phyloP scores from a whole-genome alignment of 345 rosid species.

The Pistacia integerrima region DNA sequence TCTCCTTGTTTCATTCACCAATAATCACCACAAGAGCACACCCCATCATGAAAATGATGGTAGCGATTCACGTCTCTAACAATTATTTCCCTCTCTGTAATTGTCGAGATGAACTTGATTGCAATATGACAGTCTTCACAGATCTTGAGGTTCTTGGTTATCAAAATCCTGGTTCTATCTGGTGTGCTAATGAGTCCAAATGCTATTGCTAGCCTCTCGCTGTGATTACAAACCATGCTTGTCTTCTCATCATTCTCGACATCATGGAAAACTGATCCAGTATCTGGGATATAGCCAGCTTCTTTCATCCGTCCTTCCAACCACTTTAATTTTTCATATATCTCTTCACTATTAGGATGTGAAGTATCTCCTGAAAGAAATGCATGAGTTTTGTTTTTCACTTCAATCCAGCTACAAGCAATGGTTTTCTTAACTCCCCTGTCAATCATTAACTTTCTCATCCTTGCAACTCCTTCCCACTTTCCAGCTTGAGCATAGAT shows the following conservation, averaged over 20 bases:
- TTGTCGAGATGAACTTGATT: constrained; percentile 42
- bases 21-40: constrained; percentile 42
- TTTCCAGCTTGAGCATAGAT: constrained; percentile 39
- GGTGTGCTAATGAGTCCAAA: constrained; percentile 43
- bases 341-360: constrained; percentile 31
- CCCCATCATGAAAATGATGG: constrained; percentile 40
- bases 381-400: constrained; percentile 37
- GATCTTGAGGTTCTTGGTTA: constrained; percentile 44
- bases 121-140: constrained; percentile 49
- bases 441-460: constrained; percentile 33
- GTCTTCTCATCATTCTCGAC: constrained; percentile 44
- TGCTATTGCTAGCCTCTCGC: constrained; percentile 46
- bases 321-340: constrained; percentile 37
- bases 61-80: constrained; percentile 46
- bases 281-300: constrained; percentile 38
- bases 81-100: constrained; percentile 35
- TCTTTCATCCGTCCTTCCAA: constrained; percentile 39
- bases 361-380: constrained; percentile 45
- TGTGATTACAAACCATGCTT: constrained; percentile 32
- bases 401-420: constrained; percentile 47
- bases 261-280: constrained; percentile 40
- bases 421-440: constrained; percentile 37
- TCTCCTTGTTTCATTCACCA: constrained; percentile 28
- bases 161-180: constrained; percentile 27
- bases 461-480: constrained; percentile 39